Evolutionary conservation across 1,284 basidiomycete species (phyloP), one percentile per base, ranked within the genome.

Genomic region (Somion occarium): DNA sequence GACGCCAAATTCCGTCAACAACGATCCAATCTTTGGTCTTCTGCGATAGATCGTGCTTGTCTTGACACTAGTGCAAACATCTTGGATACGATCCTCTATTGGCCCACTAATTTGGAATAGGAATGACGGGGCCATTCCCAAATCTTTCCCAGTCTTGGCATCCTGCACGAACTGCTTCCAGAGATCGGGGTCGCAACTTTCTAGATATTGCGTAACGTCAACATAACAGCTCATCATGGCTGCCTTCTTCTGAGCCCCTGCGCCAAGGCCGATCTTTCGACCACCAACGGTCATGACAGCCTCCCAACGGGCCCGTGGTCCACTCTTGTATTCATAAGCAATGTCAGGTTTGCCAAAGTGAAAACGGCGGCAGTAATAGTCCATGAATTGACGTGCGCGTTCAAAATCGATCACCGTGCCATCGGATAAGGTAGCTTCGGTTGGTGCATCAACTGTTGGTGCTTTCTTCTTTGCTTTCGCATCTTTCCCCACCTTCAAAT

Each of bases 321-420:
- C 53, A 52, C 53, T 56, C 46, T 66, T 46, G 56, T 66, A 57
- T 42, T 73, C 67, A 57, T 81, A 88, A 15, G 78, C 73, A 53
- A 98, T 72, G 47, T 93, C 90, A 1, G 94, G 93, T 59, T 82
- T 83, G n/a, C 78, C 76, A 60, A 95, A 95, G 30, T 75, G 74
- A 67, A 87, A 97, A 38, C 83, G 78, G 41, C 84, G 80, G 67
- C 93, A 97, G 65, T 98, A 98, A 64, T 90, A 98, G 59, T 95
- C 93, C 85, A 98, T 94, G 70, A 98, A 98, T 57, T 83, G 83
- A 49, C 88, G 83, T 0, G 93, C 93, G 45, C 81, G 79, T 52
- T 94, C 91, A 45, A 87, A 85, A 5, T 73, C 74, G 57, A 96
- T 77, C 23, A 70, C 60, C 3, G 82, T 76, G 22, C 84, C 84